Percentiles rank a stretch among this genome's conserved stretches.
Evolutionary conservation across 208 protist species (phyloP).

Genomic region (Acanthamoeba lugdunensis): DNA sequence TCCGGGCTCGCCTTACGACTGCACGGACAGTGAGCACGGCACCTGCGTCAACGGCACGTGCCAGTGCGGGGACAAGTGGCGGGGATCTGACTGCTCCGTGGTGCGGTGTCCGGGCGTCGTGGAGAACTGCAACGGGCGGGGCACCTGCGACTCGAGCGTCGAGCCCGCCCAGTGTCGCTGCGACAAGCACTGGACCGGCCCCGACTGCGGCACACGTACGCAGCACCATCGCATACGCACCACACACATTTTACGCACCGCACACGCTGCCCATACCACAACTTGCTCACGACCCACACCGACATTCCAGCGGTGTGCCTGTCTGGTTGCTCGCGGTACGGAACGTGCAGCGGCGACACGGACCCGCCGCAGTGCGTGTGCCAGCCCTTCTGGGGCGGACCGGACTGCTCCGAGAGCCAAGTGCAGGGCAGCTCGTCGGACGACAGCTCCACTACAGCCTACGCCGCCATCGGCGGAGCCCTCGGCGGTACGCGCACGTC

Average conservation of each 20-base stretch:
- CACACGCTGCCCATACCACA: background rate
- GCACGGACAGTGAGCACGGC: background rate
- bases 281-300: background rate
- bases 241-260: background rate
- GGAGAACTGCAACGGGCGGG: background rate
- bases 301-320: background rate
- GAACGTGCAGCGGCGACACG: background rate
- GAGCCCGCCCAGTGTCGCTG: background rate
- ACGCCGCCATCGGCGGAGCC: background rate
- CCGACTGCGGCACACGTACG: background rate
- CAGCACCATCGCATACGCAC: no score
- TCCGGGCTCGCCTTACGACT: background rate
- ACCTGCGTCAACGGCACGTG: slow-evolving; percentile 31
- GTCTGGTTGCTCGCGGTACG: background rate
- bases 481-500: background rate
- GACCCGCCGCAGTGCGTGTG: background rate
- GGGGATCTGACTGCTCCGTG: background rate
- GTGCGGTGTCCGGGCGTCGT: background rate
- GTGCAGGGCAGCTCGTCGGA: background rate
- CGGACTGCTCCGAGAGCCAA: background rate
- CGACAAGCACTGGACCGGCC: background rate
- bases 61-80: background rate
- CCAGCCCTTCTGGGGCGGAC: background rate
- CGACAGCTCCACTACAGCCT: background rate
- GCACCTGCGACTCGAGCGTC: background rate